Evolutionary conservation across 2,329 filamentous ascomycete genomes (phyloP), one percentile per base, ranked within the genome.

Genomic region (Fusarium paranaense): DNA sequence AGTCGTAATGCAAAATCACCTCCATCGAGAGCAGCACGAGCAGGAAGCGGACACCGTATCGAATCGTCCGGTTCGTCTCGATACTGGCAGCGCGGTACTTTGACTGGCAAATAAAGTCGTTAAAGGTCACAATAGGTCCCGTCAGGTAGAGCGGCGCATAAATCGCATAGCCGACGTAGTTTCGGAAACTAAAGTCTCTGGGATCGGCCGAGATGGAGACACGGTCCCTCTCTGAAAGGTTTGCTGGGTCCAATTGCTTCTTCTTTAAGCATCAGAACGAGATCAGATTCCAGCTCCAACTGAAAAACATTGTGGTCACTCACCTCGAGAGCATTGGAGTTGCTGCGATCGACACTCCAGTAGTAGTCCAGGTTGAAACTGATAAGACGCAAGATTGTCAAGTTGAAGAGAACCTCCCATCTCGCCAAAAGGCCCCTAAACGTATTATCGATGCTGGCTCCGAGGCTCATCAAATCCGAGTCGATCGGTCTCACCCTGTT

Each of bases 281-380:
- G 64, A 54, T 59, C 37, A 47, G 30, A 57, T 20, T 57, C 9
- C 22, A 72, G 59, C 66, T 69, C 22, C 20, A 66, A 64, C 62
- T 54, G 33, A 20, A 20, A 64, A 69, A 33, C 10, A n/a, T 14
- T n/a, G 14, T 14, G 30, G 20, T 7, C 5, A 84, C 90, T 81
- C 90, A 98, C 97, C 92, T 98, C 96, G 47, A 98, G 82, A 10
- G 93, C 88, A 78, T 90, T 95, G 32, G 89, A 86, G 69, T 83
- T 84, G 42, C 88, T 85, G 67, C 90, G 87, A 73, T 93, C 91
- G 4, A 93, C 82, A 78, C 94, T 97, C 96, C 97, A 99, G 82
- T 97, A 96, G 81, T 97, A 95, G 83, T 99, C 97, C 80, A 99
- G 83, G 82, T 98, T 98, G 88, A 98, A 99, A 81, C 96, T 98